phyloP scores from a whole-genome alignment of 2,329 filamentous ascomycete genomes.

The Coleophoma eucalyptorum region DNA sequence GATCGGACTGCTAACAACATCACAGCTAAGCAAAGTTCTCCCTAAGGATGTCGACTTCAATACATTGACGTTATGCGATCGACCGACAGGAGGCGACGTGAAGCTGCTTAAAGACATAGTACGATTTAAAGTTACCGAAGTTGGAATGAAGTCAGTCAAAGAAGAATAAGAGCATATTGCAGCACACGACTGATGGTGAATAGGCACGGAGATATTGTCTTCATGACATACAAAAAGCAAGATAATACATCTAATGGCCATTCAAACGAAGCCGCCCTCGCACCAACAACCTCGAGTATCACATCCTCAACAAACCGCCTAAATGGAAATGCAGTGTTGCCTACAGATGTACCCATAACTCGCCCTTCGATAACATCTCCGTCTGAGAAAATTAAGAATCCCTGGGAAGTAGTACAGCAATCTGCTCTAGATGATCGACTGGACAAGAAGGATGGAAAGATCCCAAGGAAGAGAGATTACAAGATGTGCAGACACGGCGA shows the following conservation, averaged over 20 bases:
- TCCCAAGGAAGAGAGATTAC: slow-evolving; percentile 65
- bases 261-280: slow-evolving; percentile 30
- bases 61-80: slow-evolving; percentile 59
- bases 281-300: slow-evolving; percentile 23
- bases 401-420: slow-evolving; percentile 90
- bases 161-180: not conserved
- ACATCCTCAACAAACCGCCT: slow-evolving; percentile 58
- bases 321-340: slow-evolving; percentile 72
- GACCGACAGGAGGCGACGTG: slow-evolving; percentile 52
- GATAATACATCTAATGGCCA: slow-evolving; percentile 38
- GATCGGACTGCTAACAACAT: slow-evolving; percentile 10
- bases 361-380: slow-evolving; percentile 52
- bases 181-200: not conserved
- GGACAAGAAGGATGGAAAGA: slow-evolving; percentile 89
- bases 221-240: slow-evolving; percentile 71
- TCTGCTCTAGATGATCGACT: slow-evolving; percentile 81
- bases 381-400: slow-evolving; percentile 69
- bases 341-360: slow-evolving; percentile 63
- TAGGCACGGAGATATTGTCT: slow-evolving; percentile 89
- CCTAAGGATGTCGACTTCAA: slow-evolving; percentile 58
- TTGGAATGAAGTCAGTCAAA: slow-evolving; percentile 51
- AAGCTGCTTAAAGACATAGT: slow-evolving; percentile 57
- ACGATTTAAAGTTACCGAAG: slow-evolving; percentile 50
- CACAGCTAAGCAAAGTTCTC: slow-evolving; percentile 53
- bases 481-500: slow-evolving; percentile 95